phyloP scores from a whole-genome alignment of 1,284 basidiomycete genomes.

The Austroboletus rostrupii region DNA sequence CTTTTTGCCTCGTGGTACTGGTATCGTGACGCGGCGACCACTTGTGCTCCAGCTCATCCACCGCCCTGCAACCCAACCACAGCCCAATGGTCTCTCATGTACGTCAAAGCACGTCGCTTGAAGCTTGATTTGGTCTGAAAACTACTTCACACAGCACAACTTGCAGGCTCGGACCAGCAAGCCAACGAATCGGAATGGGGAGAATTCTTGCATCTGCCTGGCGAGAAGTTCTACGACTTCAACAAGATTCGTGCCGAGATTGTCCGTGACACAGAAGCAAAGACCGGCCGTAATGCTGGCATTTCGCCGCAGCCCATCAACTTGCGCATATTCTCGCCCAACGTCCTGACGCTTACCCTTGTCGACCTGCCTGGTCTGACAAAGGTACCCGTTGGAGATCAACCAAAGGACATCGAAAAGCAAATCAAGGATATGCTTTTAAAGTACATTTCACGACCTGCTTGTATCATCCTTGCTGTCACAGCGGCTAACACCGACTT shows the following conservation, averaged over 20 bases:
- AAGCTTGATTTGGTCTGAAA: slow-evolving; percentile 6
- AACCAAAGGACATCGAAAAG: slow-evolving; percentile 96
- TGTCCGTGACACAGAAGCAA: slow-evolving; percentile 92
- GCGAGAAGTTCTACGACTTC: slow-evolving; percentile 98
- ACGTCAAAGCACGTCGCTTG: slow-evolving; percentile 13
- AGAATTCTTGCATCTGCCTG: slow-evolving; percentile 94
- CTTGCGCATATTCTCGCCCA: slow-evolving; percentile 92
- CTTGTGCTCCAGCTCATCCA: slow-evolving; percentile 95
- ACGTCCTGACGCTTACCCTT: slow-evolving; percentile 93
- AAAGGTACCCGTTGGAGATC: slow-evolving; percentile 96
- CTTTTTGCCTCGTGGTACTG: slow-evolving; percentile 94
- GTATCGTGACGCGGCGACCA: slow-evolving; percentile 95
- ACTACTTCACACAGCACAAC: slow-evolving; percentile 34
- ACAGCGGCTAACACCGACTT: slow-evolving; percentile 95
- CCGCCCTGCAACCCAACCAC: slow-evolving; percentile 52
- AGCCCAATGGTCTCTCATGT: slow-evolving; percentile 47
- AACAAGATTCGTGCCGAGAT: slow-evolving; percentile 96
- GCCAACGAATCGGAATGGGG: slow-evolving; percentile 96
- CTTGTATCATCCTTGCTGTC: slow-evolving; percentile 89
- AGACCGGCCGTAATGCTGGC: slow-evolving; percentile 96
- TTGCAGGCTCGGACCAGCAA: slow-evolving; percentile 55
- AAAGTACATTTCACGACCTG: slow-evolving; percentile 93
- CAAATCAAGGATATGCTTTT: slow-evolving; percentile 96
- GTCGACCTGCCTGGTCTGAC: slow-evolving; percentile 97
- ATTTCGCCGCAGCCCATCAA: slow-evolving; percentile 97